phyloP scores from a whole-genome alignment of 352 stramenopile species.

The Pythium coloratum region DNA sequence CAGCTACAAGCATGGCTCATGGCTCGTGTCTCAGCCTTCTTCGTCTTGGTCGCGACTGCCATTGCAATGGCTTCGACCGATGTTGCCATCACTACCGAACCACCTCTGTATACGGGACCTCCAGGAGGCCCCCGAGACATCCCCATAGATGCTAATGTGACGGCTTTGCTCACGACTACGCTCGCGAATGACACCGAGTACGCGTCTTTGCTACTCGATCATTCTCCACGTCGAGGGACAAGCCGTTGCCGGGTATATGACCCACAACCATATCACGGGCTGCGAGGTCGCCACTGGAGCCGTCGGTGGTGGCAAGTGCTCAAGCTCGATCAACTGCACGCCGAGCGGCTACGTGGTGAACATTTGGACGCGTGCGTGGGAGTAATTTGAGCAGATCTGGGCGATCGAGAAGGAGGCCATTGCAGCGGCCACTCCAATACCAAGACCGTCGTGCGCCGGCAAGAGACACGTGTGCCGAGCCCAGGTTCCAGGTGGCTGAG shows the following conservation, averaged over 20 bases:
- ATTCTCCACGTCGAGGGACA: neutral
- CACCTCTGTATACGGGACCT: neutral
- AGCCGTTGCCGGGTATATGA: neutral
- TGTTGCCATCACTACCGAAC: neutral
- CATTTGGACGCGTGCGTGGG: neutral
- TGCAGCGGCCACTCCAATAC: neutral
- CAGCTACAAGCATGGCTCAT: too few relatives aligned
- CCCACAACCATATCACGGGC: neutral
- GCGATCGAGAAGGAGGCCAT: neutral
- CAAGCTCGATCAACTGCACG: neutral
- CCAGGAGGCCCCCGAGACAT: neutral
- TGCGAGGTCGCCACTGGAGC: neutral
- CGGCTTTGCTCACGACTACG: neutral
- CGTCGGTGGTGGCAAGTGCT: neutral
- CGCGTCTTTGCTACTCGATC: neutral
- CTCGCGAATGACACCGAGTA: neutral
- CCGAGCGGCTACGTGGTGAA: neutral
- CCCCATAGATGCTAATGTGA: neutral
- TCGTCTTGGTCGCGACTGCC: neutral
- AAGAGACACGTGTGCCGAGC: neutral
- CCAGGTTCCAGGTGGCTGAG: neutral
- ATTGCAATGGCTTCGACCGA: neutral
- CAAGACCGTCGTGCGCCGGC: neutral
- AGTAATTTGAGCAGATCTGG: neutral
- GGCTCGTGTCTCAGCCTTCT: neutral